A percentile compares a stretch with the other conserved stretches of the same genome.
Conservation (phyloP, 176 grass and related monocot species). For the Zea luxurians region DNA sequence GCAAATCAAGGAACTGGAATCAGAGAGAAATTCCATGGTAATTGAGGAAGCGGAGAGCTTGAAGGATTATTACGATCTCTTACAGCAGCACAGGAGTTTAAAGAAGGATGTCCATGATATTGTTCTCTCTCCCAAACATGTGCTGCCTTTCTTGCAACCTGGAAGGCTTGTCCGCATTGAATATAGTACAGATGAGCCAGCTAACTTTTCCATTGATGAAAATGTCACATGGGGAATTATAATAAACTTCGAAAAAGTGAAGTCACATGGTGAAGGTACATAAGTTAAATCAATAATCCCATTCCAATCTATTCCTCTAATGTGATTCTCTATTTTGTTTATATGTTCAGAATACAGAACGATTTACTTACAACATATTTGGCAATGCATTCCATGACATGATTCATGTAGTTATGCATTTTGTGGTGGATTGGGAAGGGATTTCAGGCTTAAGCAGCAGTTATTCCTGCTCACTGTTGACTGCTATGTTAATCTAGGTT, state of each 20-base stretch:
- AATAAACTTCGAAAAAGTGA: constrained; percentile 87
- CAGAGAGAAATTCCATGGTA: constrained; percentile 80
- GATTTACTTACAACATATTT: constrained; percentile 6
- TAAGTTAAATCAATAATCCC: constrained; percentile 7
- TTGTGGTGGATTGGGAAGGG: constrained; percentile 1
- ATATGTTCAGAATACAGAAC: not conserved
- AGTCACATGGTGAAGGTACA: constrained; percentile 71
- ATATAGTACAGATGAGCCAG: constrained; percentile 49
- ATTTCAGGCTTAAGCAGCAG: constrained; percentile 10
- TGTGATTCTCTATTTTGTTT: constrained; percentile 14
- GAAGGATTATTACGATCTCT: constrained; percentile 83
- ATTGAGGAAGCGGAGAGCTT: constrained; percentile 95
- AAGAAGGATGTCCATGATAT: constrained; percentile 79
- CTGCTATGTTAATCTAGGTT: not conserved
- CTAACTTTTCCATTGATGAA: constrained; percentile 53
- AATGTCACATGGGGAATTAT: constrained; percentile 68
- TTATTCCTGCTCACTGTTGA: constrained; percentile 5
- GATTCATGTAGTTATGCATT: constrained; percentile 1
- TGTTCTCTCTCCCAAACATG: constrained; percentile 80
- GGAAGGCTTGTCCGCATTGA: constrained; percentile 71
- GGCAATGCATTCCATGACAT: constrained; percentile 5
- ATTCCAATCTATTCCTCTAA: not conserved
- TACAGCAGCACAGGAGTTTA: constrained; percentile 76
- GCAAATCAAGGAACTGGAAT: constrained; percentile 84
- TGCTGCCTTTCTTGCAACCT: constrained; percentile 87